Percentiles rank a stretch among this genome's conserved stretches.
phyloP scores from a whole-genome alignment of 768 basidiomycete genomes.

The Pisolithus albus region DNA sequence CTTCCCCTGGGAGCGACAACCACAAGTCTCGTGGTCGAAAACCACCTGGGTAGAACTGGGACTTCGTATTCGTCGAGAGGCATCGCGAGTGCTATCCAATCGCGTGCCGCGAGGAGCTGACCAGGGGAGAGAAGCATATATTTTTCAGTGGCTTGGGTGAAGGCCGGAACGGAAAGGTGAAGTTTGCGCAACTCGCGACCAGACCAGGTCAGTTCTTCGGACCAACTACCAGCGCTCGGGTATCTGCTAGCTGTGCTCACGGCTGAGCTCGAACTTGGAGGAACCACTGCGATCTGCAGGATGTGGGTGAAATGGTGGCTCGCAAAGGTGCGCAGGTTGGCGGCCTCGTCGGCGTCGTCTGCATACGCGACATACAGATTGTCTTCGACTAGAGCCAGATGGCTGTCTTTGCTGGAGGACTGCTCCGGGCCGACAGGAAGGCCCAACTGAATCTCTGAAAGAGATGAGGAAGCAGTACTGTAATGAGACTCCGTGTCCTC shows the following conservation, averaged over 20 bases:
- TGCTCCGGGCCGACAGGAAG: neutral
- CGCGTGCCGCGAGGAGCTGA: conserved; percentile 36
- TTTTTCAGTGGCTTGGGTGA: neutral
- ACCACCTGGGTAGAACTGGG: conserved; percentile 2
- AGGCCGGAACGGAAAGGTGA: neutral
- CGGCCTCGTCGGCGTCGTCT: conserved; percentile 8
- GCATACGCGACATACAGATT: conserved; percentile 16
- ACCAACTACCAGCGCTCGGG: neutral
- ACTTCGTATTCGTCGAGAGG: conserved; percentile 20
- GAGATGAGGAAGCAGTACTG: neutral
- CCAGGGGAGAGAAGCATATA: conserved; percentile 21
- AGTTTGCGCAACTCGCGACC: neutral
- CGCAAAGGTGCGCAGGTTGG: conserved; percentile 7
- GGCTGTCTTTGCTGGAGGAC: neutral
- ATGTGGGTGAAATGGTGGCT: conserved; percentile 15
- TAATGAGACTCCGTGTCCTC: neutral
- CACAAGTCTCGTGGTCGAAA: conserved; percentile 17
- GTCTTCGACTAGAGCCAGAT: conserved; percentile 8
- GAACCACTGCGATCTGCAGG: conserved; percentile 8
- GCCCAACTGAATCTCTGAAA: too few relatives aligned
- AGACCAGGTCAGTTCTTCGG: neutral
- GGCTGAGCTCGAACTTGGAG: neutral
- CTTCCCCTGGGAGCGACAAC: conserved; percentile 21
- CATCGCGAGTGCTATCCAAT: conserved; percentile 37
- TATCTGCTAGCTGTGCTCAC: neutral